A percentile compares a stretch with the other conserved stretches of the same genome.
phyloP scores from a whole-genome alignment of 108 stramenopile species.

The Conticribra guillardii region DNA sequence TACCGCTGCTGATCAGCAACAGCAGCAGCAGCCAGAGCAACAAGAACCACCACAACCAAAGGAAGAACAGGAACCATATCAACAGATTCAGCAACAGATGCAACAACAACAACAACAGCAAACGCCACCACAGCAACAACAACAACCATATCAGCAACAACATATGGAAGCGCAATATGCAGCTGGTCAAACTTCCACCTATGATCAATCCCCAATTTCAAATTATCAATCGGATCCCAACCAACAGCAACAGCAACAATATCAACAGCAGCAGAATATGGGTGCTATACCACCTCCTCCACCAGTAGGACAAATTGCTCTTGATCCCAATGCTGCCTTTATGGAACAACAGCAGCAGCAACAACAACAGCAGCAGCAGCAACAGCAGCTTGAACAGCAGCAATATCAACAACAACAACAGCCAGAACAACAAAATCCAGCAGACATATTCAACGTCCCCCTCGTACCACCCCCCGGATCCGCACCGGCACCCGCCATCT shows the following conservation, averaged over 20 bases:
- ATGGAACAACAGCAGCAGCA: conserved; percentile 7
- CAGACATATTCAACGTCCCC: not conserved
- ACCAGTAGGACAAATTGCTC: not conserved
- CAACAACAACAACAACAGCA: conserved; percentile 9
- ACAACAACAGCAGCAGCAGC: conserved; percentile 2
- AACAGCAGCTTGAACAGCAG: conserved; percentile 6
- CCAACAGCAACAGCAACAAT: too few species aligned
- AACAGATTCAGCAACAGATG: not conserved
- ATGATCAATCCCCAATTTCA: conserved; percentile 1
- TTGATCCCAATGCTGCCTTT: not conserved
- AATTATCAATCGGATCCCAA: not conserved
- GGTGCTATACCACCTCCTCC: too few species aligned
- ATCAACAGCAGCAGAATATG: too few species aligned
- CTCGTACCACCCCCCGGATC: not conserved
- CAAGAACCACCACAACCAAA: not conserved
- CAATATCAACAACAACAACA: not conserved
- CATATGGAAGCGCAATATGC: not conserved
- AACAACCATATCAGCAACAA: conserved; percentile 6
- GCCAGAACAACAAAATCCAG: not conserved
- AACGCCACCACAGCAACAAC: not conserved
- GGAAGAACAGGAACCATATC: conserved; percentile 7
- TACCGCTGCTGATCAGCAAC: not conserved
- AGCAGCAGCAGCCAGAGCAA: not conserved
- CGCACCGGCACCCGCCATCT: conserved; percentile 3
- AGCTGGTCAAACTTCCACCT: not conserved